Evolutionary conservation across 257 asterid species (phyloP), one percentile per base, ranked within the genome.

Genomic region (Apocynum venetum): DNA sequence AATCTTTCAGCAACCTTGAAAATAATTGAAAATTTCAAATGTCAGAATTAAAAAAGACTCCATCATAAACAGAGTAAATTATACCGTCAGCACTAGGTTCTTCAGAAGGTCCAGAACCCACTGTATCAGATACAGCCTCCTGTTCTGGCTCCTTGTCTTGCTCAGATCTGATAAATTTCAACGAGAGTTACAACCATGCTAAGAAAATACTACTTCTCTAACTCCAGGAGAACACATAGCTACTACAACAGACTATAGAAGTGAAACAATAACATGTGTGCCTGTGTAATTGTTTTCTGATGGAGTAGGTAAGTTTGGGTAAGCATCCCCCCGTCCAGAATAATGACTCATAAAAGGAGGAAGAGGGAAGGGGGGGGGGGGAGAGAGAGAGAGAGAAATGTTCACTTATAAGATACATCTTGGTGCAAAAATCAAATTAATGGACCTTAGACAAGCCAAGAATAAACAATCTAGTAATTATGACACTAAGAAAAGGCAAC

Each of bases 61-160:
- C 10, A 0, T 40, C 25, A 3, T 25, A 44, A 5, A 38, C 57
- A 44, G n/a, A 76, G 74, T 25, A 6, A 74, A 80, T 71, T 43
- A 82, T 88, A 96, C 98, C 81, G 57, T 92, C 99, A 76, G 84
- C 86, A 77, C 82, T 84, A 78, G 82, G 78, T 85, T 91, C 99
- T 84, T 91, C 98, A 70, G 91, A 76, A 74, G 97, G 89, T 47
- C 92, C 93, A 80, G 97, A 82, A 80, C 82, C 87, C 80, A 76
- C 90, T 36, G 76, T 85, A 85, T 86, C 92, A 44, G 96, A 73
- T 74, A 84, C 89, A 80, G 87, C 89, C 84, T 89, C 98, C 63
- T 84, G 92, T 82, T 93, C 99, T 3, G 91, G 98, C 85, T 93
- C 98, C 82, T 91, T 96, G 93, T 96, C 99, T 86, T 96, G 99